Evolutionary conservation across 176 grass and related monocot genomes (phyloP).

Genomic region (Aegilops sharonensis): DNA sequence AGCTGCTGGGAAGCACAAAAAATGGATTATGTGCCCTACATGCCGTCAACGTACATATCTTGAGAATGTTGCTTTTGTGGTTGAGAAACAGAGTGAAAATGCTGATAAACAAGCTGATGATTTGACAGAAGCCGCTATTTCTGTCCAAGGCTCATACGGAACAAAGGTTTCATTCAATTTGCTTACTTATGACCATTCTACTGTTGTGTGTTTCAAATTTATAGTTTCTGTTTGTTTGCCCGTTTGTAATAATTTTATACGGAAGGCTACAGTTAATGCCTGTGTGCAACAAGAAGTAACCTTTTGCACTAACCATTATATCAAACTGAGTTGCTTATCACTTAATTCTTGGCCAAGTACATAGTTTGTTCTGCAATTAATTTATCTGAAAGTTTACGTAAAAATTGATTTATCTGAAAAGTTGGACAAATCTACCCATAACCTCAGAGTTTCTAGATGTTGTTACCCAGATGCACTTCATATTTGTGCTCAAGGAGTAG

Average conservation of each 20-base stretch:
- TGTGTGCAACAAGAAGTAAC: not conserved
- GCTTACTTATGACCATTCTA: constrained; percentile 17
- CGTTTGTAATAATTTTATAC: not conserved
- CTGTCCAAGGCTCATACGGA: constrained; percentile 85
- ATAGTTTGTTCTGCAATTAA: constrained; percentile 19
- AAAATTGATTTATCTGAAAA: not conserved
- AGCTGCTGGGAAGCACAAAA: constrained; percentile 55
- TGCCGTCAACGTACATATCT: constrained; percentile 86
- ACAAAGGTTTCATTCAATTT: constrained; percentile 65
- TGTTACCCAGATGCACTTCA: not conserved
- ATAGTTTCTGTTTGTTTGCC: not conserved
- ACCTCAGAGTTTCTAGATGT: not conserved
- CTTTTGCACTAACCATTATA: not conserved
- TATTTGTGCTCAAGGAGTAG: not conserved
- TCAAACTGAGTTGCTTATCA: not conserved
- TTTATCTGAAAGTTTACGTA: not conserved
- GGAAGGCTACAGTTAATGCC: not conserved
- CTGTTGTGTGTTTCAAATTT: constrained; percentile 9
- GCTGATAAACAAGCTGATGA: constrained; percentile 45
- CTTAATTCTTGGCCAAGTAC: not conserved
- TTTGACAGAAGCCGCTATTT: constrained; percentile 57
- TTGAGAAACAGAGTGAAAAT: constrained; percentile 54
- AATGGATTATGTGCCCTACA: constrained; percentile 95
- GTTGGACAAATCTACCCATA: not conserved
- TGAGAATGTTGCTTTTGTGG: constrained; percentile 85